Evolutionary conservation across 129 eudicot genomes (phyloP).

Genomic region (Saposhnikovia divaricata): DNA sequence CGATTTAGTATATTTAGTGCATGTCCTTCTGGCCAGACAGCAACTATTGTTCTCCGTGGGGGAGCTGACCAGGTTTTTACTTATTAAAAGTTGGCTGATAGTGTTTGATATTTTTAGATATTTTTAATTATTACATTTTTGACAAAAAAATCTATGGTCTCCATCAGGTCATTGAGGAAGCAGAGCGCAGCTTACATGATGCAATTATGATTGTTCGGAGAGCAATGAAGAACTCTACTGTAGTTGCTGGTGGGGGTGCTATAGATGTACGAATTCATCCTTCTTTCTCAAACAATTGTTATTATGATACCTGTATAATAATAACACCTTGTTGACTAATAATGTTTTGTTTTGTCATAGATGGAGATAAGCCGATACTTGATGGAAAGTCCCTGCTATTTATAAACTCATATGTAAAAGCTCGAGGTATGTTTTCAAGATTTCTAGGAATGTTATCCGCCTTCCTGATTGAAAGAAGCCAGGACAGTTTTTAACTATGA

Average conservation of each 20-base stretch:
- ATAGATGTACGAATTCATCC: slow-evolving; percentile 55
- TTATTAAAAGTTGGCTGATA: not conserved
- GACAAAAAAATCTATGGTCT: slow-evolving; percentile 3
- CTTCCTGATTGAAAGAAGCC: not conserved
- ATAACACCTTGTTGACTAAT: not conserved
- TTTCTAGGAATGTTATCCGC: not conserved
- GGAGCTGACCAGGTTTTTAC: no score
- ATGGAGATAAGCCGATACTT: slow-evolving; percentile 92
- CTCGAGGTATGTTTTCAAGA: slow-evolving; percentile 58
- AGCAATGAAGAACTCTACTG: slow-evolving; percentile 89
- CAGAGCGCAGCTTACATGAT: slow-evolving; percentile 97
- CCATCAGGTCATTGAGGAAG: slow-evolving; percentile 90
- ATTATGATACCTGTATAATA: not conserved
- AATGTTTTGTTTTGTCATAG: slow-evolving; percentile 28
- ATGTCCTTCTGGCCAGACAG: no score
- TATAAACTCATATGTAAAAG: slow-evolving; percentile 91
- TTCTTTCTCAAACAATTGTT: not conserved
- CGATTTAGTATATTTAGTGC: no score
- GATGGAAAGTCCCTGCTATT: slow-evolving; percentile 96
- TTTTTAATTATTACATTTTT: not conserved
- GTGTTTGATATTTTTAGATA: not conserved
- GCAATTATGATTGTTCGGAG: slow-evolving; percentile 99
- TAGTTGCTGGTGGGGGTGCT: slow-evolving; percentile 99
- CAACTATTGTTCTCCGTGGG: no score
- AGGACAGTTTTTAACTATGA: not conserved